Evolutionary conservation across 2,329 filamentous ascomycete species (phyloP).

Genomic region (Trichoderma gracile): DNA sequence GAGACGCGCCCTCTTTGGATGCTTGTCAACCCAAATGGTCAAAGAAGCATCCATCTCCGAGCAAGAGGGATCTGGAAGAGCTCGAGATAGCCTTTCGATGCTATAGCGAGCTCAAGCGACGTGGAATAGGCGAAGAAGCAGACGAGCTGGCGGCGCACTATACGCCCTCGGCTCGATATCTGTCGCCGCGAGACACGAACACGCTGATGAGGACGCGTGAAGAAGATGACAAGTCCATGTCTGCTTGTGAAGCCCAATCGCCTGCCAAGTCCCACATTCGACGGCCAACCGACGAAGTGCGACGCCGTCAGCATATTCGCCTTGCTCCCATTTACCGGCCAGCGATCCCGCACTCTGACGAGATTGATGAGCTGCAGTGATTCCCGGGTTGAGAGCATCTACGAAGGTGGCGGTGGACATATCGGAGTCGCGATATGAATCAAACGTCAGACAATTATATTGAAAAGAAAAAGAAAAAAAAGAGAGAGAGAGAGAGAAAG

Average conservation of each 20-base stretch:
- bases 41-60: conserved; percentile 51
- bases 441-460: not conserved
- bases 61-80: conserved; percentile 44
- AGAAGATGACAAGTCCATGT: conserved; percentile 10
- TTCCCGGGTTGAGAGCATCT: not conserved
- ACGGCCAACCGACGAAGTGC: conserved; percentile 28
- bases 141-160: conserved; percentile 38
- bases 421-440: not conserved
- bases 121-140: conserved; percentile 29
- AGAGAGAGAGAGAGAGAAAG: too few species aligned
- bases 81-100: conserved; percentile 41
- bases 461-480: too few species aligned
- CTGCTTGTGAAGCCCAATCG: conserved; percentile 17
- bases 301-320: conserved; percentile 33
- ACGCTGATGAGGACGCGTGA: conserved; percentile 28
- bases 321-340: conserved; percentile 34
- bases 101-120: conserved; percentile 33
- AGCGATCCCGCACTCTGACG: conserved; percentile 31
- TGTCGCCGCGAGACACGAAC: conserved; percentile 37
- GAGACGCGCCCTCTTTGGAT: not conserved
- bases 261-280: conserved; percentile 3
- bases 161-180: conserved; percentile 22
- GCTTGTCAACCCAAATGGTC: not conserved
- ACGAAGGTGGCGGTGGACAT: not conserved
- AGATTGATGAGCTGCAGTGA: conserved; percentile 42